A percentile compares a stretch with the other conserved stretches of the same genome.
Evolutionary conservation across 2,329 filamentous ascomycete genomes (phyloP).

Genomic region (Trichoderma semiorbis): DNA sequence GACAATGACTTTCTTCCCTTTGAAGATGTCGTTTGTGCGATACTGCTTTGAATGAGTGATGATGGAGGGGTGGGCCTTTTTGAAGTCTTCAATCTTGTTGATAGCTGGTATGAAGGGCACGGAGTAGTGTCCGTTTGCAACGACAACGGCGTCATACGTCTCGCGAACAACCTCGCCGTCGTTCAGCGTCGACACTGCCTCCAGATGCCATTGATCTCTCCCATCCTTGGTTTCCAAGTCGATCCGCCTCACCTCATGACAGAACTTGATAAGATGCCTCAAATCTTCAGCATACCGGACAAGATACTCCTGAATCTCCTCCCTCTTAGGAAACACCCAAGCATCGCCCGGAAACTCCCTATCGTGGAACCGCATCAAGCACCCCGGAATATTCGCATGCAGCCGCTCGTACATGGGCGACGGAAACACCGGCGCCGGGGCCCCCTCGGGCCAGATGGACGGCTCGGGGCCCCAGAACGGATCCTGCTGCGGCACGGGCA

Average conservation of each 20-base stretch:
- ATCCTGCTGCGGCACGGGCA: constrained; percentile 65
- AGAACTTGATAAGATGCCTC: constrained; percentile 63
- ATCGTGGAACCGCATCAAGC: constrained; percentile 77
- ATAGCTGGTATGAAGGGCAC: constrained; percentile 65
- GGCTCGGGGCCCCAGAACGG: constrained; percentile 60
- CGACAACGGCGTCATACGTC: constrained; percentile 70
- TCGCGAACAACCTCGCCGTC: constrained; percentile 35
- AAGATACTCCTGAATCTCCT: constrained; percentile 71
- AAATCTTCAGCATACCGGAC: constrained; percentile 67
- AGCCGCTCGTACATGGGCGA: constrained; percentile 79
- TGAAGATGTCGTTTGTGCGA: constrained; percentile 60
- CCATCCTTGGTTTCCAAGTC: constrained; percentile 28
- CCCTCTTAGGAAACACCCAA: constrained; percentile 71
- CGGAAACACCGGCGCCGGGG: constrained; percentile 59
- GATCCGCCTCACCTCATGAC: constrained; percentile 65
- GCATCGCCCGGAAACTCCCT: constrained; percentile 59
- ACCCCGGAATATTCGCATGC: constrained; percentile 82
- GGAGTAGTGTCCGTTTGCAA: constrained; percentile 73
- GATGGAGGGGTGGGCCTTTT: constrained; percentile 53
- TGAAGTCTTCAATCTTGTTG: constrained; percentile 57
- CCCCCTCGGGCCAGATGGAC: constrained; percentile 49
- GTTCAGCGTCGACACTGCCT: constrained; percentile 48
- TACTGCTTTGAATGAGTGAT: constrained; percentile 80
- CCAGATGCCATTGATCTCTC: constrained; percentile 59
- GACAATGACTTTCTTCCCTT: constrained; percentile 70